Evolutionary conservation across 768 basidiomycete genomes (phyloP), one percentile per base, ranked within the genome.

Genomic region (Hypholoma sublateritium): DNA sequence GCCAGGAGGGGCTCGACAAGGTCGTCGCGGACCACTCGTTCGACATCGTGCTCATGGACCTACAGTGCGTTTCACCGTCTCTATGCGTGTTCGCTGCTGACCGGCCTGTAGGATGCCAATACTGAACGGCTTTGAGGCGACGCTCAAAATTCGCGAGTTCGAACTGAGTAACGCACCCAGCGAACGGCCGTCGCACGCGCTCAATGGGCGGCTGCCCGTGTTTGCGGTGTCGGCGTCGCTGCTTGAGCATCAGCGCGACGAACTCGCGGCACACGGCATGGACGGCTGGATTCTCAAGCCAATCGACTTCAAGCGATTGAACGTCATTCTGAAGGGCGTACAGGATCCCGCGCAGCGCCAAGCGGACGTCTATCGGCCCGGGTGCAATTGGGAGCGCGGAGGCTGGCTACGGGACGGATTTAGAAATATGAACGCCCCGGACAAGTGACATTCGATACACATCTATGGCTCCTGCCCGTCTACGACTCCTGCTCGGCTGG

Each of bases 201-300:
- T 86, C 35, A 86, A 88, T 64, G 83, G 82, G 0, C 80, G 88
- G 11, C 82, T 92, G 44, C 90, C 90, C 5, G 88, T 93, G 50
- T 86, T 94, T 59, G 91, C 89, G 25, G 90, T 94, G 14, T 89
- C 88, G 2, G 90, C 90, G 1, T 89, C 88, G 12, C 74, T 92
- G 8, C 67, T 72, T 36, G 86, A 88, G 61, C 70, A 70, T 16
- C 84, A 88, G 63, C 77, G 83, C 3, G 69, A 76, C 0, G 79
- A 86, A 53, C 70, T 91, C 50, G 69, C 74, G 7, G 66, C 74
- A 12, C 69, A 76, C 45, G 85, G 89, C 39, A 80, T 91, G 67
- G 89, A 91, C 66, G 91, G 91, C 4, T 94, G 89, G 89, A 82
- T 91, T 16, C 72, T 93, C 59, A 93, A 93, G 70, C 92, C 91